Base-by-base conservation (phyloP, 2,329 filamentous ascomycete species). In the Microcyclospora pomicola region DNA sequence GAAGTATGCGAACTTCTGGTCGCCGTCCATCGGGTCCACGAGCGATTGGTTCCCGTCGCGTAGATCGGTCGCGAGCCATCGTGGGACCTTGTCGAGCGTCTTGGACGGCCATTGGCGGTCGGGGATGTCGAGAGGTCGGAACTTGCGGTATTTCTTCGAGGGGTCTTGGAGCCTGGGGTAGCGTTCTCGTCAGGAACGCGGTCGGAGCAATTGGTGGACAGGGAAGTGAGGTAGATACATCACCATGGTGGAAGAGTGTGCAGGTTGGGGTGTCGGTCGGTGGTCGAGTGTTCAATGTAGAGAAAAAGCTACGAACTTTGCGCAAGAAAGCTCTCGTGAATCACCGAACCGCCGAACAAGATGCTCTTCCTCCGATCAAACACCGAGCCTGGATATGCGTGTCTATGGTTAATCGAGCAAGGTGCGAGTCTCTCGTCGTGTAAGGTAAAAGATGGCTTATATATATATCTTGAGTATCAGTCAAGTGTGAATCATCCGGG, bases 1-100 rank as follows among this genome's bases (percentile, higher is more conserved):
- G 70, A 96, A 96, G 71, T 87, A 96, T 44, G 72, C 70, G 76
- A 82, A 91, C 66, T 96, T 96, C 69, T 95, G 86, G 35, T 94
- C 84, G 49, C 85, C 85, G 56, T 85, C 91, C 87, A 96, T 95
- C 46, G 88, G 87, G 59, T 94, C 84, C 27, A 84, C 77, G 61
- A 94, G 69, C 61, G 80, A 87, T 68, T 96, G 88, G 69, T 95
- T 95, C 40, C 87, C 88, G 68, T 96, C 88, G 54, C 88, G 72
- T 52, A 92, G 66, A 59, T 91, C 82, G 31, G 85, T 92, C 33
- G 82, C 81, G 56, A 95, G 75, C 87, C 87, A 96, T 54, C 88
- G 73, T 28, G 86, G 87, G 35, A 87, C 74, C 65, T 87, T 91
- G 53, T 83, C 75, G 53, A 95, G 73, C 31, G 73, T 75, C 66